Evolutionary conservation across 768 basidiomycete species (phyloP).

Genomic region (Russula earlei): DNA sequence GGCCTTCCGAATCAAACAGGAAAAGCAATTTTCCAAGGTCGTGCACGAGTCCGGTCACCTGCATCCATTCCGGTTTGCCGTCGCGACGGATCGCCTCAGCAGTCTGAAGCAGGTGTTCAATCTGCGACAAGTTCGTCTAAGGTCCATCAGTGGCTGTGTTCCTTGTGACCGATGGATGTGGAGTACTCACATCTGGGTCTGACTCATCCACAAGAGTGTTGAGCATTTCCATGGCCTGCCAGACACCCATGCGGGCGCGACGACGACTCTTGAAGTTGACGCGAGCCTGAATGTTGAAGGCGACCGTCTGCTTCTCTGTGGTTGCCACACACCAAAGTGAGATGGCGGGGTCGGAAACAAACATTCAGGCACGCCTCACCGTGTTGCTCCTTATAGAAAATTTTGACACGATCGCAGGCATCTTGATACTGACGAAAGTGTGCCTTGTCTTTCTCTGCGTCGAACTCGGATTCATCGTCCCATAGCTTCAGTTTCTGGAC

Average conservation of each 20-base stretch:
- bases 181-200: constrained; percentile 64
- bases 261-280: constrained; percentile 58
- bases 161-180: not conserved
- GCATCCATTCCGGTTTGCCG: constrained; percentile 90
- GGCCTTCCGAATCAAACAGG: constrained; percentile 78
- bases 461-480: constrained; percentile 51
- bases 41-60: constrained; percentile 78
- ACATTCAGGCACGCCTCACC: constrained; percentile 28
- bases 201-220: constrained; percentile 85
- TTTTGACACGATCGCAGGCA: constrained; percentile 70
- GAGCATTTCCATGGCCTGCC: constrained; percentile 82
- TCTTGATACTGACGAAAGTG: constrained; percentile 64
- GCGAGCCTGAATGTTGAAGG: constrained; percentile 72
- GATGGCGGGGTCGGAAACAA: not conserved
- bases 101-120: constrained; percentile 85
- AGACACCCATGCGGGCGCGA: constrained; percentile 68
- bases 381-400: constrained; percentile 72
- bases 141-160: not conserved
- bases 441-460: constrained; percentile 53
- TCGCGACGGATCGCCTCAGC: constrained; percentile 84
- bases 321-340: not conserved
- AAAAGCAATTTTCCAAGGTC: constrained; percentile 84
- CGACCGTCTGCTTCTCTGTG: constrained; percentile 79
- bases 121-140: constrained; percentile 71
- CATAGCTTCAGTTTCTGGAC: constrained; percentile 49